phyloP scores from a whole-genome alignment of 371 early-diverging fungal genomes.

The Zychaea mexicana region DNA sequence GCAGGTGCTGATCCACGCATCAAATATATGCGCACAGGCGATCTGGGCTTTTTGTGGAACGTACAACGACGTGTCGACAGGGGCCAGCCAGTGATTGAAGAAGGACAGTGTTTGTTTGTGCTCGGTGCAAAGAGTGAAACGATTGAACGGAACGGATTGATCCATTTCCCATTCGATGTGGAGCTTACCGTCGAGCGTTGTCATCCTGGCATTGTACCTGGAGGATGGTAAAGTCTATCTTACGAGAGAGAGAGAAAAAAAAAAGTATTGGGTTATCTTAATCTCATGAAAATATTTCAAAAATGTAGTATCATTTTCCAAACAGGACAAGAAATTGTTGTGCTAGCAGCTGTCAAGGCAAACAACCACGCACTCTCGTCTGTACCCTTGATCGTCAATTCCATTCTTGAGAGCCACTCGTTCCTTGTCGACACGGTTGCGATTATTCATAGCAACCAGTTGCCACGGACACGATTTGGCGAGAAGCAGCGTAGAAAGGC shows the following conservation, averaged over 20 bases:
- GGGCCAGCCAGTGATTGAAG: conserved; percentile 49
- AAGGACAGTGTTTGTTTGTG: conserved; percentile 76
- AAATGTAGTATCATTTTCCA: conserved; percentile 55
- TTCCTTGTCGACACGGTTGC: conserved; percentile 76
- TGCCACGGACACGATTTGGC: conserved; percentile 64
- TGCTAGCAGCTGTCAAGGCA: conserved; percentile 52
- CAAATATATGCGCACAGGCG: conserved; percentile 82
- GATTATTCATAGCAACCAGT: conserved; percentile 58
- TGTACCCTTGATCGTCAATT: conserved; percentile 65
- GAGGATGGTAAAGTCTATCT: conserved; percentile 41
- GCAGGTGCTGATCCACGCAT: conserved; percentile 65
- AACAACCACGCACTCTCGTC: conserved; percentile 52
- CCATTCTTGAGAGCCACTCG: conserved; percentile 73
- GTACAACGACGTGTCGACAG: conserved; percentile 43
- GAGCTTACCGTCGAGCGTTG: conserved; percentile 73
- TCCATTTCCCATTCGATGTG: conserved; percentile 75
- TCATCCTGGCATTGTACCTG: conserved; percentile 53
- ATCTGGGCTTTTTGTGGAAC: conserved; percentile 83
- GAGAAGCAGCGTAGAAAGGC: conserved; percentile 63
- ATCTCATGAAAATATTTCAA: not conserved
- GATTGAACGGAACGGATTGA: conserved; percentile 71
- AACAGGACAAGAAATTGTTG: conserved; percentile 51
- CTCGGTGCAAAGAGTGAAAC: conserved; percentile 74
- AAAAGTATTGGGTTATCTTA: not conserved
- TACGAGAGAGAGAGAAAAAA: not conserved